A percentile compares a stretch with the other conserved stretches of the same genome.
Evolutionary conservation across 2,329 filamentous ascomycete species (phyloP).

Genomic region (Botrytis sinoallii): DNA sequence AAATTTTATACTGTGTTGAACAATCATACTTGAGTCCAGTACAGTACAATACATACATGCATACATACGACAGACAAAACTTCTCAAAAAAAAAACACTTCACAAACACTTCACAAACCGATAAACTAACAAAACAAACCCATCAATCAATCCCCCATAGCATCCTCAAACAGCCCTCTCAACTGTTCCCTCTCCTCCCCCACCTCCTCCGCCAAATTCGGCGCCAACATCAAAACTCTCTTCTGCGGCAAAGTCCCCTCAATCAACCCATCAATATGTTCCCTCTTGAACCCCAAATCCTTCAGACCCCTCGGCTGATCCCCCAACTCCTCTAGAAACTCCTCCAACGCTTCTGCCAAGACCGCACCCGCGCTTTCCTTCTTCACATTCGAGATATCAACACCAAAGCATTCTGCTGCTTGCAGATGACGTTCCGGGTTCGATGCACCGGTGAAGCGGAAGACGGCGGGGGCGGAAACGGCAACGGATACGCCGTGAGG

Average conservation of each 20-base stretch:
- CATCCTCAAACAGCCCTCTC: slow-evolving; percentile 63
- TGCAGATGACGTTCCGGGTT: slow-evolving; percentile 90
- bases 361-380: slow-evolving; percentile 86
- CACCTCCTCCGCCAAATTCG: slow-evolving; percentile 69
- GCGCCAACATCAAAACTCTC: slow-evolving; percentile 87
- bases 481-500: slow-evolving; percentile 95
- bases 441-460: slow-evolving; percentile 85
- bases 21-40: too few relatives aligned
- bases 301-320: slow-evolving; percentile 88
- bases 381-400: slow-evolving; percentile 85
- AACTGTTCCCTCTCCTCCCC: slow-evolving; percentile 70
- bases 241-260: slow-evolving; percentile 94
- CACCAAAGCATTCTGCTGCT: slow-evolving; percentile 86
- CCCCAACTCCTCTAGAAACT: slow-evolving; percentile 78
- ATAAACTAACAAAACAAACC: not conserved
- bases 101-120: too few relatives aligned
- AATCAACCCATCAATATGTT: slow-evolving; percentile 78
- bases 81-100: too few relatives aligned
- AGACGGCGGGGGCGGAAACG: slow-evolving; percentile 89
- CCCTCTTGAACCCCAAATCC: slow-evolving; percentile 72
- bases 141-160: slow-evolving; percentile 40
- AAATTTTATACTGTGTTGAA: too few relatives aligned
- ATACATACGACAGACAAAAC: not conserved
- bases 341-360: slow-evolving; percentile 74
- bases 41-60: not conserved